Evolutionary conservation across 495 filamentous ascomycete species (phyloP).

Genomic region (Penicillium pancosmium): DNA sequence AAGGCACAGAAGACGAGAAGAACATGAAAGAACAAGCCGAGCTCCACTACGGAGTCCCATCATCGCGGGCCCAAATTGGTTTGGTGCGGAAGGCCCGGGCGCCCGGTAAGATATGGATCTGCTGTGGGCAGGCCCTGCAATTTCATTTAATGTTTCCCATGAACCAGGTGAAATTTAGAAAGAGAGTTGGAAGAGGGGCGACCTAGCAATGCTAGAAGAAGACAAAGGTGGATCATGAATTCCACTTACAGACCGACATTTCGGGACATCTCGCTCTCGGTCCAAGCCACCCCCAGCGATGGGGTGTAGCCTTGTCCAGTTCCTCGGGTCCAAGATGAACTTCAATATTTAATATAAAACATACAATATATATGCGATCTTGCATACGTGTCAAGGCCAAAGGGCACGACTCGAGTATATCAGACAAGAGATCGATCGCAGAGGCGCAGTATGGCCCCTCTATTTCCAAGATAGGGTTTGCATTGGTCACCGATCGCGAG

Average conservation of each 20-base stretch:
- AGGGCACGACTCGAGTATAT: neutral
- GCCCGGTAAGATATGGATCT: slow-evolving; percentile 27
- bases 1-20: slow-evolving; percentile 15
- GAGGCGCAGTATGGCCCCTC: neutral
- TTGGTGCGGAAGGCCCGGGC: slow-evolving; percentile 22
- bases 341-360: neutral
- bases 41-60: slow-evolving; percentile 15
- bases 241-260: slow-evolving; percentile 1
- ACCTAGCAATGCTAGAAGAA: neutral
- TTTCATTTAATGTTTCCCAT: slow-evolving; percentile 7
- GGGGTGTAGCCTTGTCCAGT: slow-evolving; percentile 1
- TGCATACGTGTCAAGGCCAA: neutral
- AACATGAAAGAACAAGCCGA: slow-evolving; percentile 15
- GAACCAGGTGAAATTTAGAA: neutral
- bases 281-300: neutral
- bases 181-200: neutral
- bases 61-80: slow-evolving; percentile 6
- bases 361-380: no score
- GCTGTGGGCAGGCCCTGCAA: slow-evolving; percentile 18
- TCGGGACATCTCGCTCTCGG: neutral
- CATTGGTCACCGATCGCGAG: slow-evolving; percentile 16
- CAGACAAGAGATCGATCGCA: neutral
- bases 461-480: slow-evolving; percentile 21
- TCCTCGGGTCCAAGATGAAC: neutral
- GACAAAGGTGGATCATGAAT: neutral